Conservation (phyloP, 75 land plant species). For the Gnetum montanum region DNA sequence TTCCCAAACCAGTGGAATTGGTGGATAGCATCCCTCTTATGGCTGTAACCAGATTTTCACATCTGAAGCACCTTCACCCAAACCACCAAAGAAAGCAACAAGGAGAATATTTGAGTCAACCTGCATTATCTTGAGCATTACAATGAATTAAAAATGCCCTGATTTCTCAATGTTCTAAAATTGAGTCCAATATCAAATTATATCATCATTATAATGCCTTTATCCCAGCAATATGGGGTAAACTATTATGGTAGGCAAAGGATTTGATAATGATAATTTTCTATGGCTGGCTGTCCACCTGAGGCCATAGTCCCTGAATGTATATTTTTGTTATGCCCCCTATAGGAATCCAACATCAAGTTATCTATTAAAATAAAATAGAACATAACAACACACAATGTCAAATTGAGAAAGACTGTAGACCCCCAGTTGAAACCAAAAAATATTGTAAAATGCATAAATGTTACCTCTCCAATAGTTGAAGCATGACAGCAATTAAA, state of each 20-base stretch:
- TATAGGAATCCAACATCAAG: too few species aligned
- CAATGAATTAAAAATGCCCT: neutral
- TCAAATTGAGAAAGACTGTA: neutral
- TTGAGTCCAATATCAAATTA: neutral
- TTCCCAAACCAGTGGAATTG: too few species aligned
- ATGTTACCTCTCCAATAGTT: conserved; percentile 82
- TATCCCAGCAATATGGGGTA: neutral
- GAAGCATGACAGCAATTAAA: conserved; percentile 96
- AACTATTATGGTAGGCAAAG: too few species aligned
- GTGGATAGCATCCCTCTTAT: too few species aligned
- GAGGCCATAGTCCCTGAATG: too few species aligned
- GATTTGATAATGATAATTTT: too few species aligned
- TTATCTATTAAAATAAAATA: too few species aligned
- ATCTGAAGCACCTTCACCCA: conserved; percentile 76
- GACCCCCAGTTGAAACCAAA: neutral
- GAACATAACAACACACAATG: too few species aligned
- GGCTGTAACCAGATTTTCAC: conserved; percentile 93
- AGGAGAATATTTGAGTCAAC: conserved; percentile 51
- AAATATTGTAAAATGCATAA: neutral
- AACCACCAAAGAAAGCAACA: conserved; percentile 90
- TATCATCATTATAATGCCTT: neutral
- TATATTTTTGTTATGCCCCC: too few species aligned
- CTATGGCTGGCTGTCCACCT: too few species aligned
- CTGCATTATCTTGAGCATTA: conserved; percentile 42
- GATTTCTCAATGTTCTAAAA: neutral